Percentiles rank a stretch among this genome's conserved stretches.
Conservation (phyloP, 2,329 filamentous ascomycete genomes). For the Ceratocystis destructans region DNA sequence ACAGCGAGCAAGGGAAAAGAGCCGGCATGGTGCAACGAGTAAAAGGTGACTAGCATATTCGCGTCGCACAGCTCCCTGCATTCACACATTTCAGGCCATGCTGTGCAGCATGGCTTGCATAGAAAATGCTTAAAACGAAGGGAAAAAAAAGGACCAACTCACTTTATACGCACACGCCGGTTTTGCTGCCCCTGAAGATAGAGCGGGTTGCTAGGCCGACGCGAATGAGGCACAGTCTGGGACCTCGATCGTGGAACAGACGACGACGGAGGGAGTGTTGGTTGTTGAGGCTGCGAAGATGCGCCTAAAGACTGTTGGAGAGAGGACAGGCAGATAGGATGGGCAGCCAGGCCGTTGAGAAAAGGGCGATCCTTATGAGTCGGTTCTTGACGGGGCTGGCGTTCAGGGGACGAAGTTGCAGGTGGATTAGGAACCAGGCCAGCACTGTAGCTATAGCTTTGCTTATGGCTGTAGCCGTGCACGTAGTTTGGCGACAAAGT, state of each 20-base stretch:
- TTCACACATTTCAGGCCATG: not conserved
- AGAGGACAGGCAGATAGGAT: constrained; percentile 8
- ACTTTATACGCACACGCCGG: not conserved
- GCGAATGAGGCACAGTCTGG: not conserved
- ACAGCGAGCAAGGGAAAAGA: not conserved
- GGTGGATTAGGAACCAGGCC: not conserved
- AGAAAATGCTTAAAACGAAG: not conserved
- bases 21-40: not conserved
- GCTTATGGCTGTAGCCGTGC: not conserved
- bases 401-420: not conserved
- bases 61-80: not conserved
- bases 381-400: not conserved
- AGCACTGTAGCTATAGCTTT: not conserved
- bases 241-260: not conserved
- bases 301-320: not conserved
- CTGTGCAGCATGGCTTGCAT: not conserved
- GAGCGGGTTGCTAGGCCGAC: not conserved
- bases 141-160: not conserved
- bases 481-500: not conserved
- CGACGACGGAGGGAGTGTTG: not conserved
- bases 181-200: not conserved
- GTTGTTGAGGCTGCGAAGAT: not conserved
- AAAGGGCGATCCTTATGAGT: constrained; percentile 4
- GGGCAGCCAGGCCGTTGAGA: constrained; percentile 15
- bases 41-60: not conserved